Conservation (phyloP, 495 filamentous ascomycete genomes). For the Recurvomyces mirabilis region DNA sequence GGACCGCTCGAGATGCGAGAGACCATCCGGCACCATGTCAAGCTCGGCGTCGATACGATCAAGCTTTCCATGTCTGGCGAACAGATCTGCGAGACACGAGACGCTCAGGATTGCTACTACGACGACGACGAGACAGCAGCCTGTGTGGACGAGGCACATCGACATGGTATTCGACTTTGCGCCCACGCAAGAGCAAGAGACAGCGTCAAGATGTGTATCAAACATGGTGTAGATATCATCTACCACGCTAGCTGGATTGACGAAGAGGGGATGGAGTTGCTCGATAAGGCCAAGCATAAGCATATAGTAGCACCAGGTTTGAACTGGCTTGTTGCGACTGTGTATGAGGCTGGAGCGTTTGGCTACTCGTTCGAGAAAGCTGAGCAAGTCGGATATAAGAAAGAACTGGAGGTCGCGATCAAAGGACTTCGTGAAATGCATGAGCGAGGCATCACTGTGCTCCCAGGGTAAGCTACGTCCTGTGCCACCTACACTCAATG, state of each 20-base stretch:
- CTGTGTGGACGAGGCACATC: constrained; percentile 42
- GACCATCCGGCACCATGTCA: constrained; percentile 35
- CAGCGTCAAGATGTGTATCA: constrained; percentile 37
- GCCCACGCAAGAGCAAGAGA: constrained; percentile 41
- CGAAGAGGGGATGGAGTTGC: constrained; percentile 38
- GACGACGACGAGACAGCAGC: constrained; percentile 39
- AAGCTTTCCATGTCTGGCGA: constrained; percentile 45
- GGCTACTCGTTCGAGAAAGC: constrained; percentile 37
- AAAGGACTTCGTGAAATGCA: constrained; percentile 39
- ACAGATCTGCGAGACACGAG: constrained; percentile 33
- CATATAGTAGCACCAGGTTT: constrained; percentile 39
- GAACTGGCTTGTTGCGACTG: constrained; percentile 37
- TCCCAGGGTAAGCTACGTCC: too few species aligned
- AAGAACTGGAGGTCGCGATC: constrained; percentile 35
- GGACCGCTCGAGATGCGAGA: constrained; percentile 38
- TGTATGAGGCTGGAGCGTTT: constrained; percentile 36
- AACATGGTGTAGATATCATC: constrained; percentile 39
- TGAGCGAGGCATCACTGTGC: constrained; percentile 35
- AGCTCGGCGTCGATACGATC: constrained; percentile 41
- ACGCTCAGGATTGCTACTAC: constrained; percentile 41
- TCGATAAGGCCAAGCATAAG: constrained; percentile 36
- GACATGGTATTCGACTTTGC: constrained; percentile 35
- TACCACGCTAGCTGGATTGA: constrained; percentile 43
- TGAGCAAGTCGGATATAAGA: constrained; percentile 37
- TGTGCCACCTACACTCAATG: too few species aligned